Conservation (phyloP, 345 rosid genomes). For the Dipteronia dyeriana region DNA sequence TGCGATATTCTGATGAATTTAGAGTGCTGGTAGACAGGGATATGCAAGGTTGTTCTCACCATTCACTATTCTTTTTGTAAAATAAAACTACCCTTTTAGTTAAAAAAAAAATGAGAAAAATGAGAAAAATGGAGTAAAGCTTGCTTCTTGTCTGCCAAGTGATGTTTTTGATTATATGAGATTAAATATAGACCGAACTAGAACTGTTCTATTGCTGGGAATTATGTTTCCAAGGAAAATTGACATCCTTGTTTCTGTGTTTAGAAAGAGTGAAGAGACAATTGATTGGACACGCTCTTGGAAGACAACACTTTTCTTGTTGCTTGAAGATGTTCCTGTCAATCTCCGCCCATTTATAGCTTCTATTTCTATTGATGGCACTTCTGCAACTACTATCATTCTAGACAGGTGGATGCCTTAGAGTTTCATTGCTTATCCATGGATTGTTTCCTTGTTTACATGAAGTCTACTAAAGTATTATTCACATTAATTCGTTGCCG, state of each 20-base stretch:
- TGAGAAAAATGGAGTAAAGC: background rate
- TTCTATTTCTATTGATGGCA: constrained; percentile 85
- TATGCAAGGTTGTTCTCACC: background rate
- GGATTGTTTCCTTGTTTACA: background rate
- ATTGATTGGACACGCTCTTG: constrained; percentile 79
- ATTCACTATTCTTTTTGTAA: too few relatives aligned
- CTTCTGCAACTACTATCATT: constrained; percentile 88
- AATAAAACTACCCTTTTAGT: background rate
- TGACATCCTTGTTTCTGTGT: constrained; percentile 46
- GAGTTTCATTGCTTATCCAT: background rate
- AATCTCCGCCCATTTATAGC: constrained; percentile 54
- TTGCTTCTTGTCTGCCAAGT: background rate
- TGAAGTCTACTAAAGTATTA: background rate
- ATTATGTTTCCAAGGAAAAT: constrained; percentile 2
- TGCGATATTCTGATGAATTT: background rate
- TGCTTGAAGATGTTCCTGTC: constrained; percentile 73
- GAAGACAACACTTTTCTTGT: constrained; percentile 63
- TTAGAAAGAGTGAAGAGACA: constrained; percentile 75
- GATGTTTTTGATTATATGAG: background rate
- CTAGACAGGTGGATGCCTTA: constrained; percentile 55
- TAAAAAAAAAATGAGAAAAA: background rate
- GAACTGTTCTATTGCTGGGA: constrained; percentile 2
- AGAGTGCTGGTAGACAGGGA: background rate
- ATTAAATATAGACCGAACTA: background rate
- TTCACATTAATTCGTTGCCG: constrained; percentile 13